Base-by-base conservation (phyloP, 1,284 basidiomycete species). In the Cryptococcus neoformans region DNA sequence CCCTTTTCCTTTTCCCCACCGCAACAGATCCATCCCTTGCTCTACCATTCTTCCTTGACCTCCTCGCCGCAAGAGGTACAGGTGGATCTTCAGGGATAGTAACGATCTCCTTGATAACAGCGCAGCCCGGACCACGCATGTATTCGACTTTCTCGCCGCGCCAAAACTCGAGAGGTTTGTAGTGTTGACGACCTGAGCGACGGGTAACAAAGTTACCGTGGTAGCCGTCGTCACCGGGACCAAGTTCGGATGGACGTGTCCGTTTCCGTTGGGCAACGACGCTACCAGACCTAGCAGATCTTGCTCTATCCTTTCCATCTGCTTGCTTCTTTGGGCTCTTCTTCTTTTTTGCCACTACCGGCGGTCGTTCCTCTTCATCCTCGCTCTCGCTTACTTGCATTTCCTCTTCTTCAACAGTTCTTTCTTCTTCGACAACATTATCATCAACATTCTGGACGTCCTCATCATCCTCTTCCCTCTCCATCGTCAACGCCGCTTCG, bases 141-240 rank as follows among this genome's bases (percentile, higher is more conserved):
- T 92, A 97, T 6, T 93, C 85, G 34, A 92, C 84, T 60, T 86
- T 87, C 75, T 99, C 95, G 62, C 86, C 85, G n/a, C 91, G 84
- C 96, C 96, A 99, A 79, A 83, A 96, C 44, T 92, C 88, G 35
- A 99, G 80, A 1, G 95, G 96, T 49, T 80, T 79, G 66, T 86
- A 87, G 12, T 87, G 85, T 54, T 83, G 80, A 17, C 94, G 86
- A 49, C 80, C 81, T 37, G 89, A 87, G 48, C 90, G 85, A 7
- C 93, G 86, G 3, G 89, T 65, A 2, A 37, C 50, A 51, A 76
- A 76, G 57, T 74, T 80, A 37, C 89, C 89, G 16, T 85, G 45
- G 53, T 65, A 66, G 11, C 53, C 55, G 35, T 65, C 58, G 17
- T 61, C 61, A 46, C 57, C 47, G 12, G 8, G 28, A 64, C 58